phyloP scores from a whole-genome alignment of 495 filamentous ascomycete genomes.

The Penicillium riverlandense region DNA sequence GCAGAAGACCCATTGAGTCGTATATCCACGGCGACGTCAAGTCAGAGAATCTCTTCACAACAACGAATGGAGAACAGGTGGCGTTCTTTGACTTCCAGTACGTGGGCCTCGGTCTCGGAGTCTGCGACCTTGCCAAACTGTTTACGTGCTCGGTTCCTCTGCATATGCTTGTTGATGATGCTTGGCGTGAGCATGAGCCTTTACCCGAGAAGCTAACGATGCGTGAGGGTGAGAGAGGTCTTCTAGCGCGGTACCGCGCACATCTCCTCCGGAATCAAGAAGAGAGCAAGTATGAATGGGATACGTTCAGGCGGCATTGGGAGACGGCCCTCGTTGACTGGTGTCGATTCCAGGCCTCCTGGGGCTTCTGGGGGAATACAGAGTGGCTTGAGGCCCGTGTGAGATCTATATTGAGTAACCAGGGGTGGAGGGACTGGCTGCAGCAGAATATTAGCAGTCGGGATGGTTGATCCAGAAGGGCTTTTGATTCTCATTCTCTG shows the following conservation, averaged over 20 bases:
- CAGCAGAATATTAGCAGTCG: constrained; percentile 5
- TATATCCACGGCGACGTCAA: constrained; percentile 37
- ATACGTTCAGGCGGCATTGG: constrained; percentile 26
- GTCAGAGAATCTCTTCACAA: constrained; percentile 38
- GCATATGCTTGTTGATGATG: constrained; percentile 17
- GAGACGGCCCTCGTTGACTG: constrained; percentile 34
- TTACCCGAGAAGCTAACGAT: constrained; percentile 21
- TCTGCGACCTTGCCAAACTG: constrained; percentile 34
- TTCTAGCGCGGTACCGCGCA: constrained; percentile 20
- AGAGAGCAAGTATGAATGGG: constrained; percentile 18
- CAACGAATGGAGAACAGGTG: constrained; percentile 16
- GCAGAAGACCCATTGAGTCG: constrained; percentile 23
- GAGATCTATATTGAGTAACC: constrained; percentile 23
- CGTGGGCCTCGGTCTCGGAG: constrained; percentile 29
- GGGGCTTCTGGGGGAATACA: constrained; percentile 38
- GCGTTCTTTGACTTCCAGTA: constrained; percentile 39
- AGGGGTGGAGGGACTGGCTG: constrained; percentile 26
- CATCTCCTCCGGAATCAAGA: constrained; percentile 9
- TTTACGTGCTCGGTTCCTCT: constrained; percentile 34
- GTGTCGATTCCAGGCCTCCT: constrained; percentile 36
- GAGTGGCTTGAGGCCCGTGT: constrained; percentile 35
- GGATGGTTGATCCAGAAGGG: constrained; percentile 27
- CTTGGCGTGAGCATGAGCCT: constrained; percentile 1
- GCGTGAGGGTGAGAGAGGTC: constrained; percentile 18
- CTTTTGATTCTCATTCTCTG: constrained; percentile 38